Percentiles rank a stretch among this genome's conserved stretches.
phyloP scores from a whole-genome alignment of 805 yeast species.

The Jamesozyma piceae region DNA sequence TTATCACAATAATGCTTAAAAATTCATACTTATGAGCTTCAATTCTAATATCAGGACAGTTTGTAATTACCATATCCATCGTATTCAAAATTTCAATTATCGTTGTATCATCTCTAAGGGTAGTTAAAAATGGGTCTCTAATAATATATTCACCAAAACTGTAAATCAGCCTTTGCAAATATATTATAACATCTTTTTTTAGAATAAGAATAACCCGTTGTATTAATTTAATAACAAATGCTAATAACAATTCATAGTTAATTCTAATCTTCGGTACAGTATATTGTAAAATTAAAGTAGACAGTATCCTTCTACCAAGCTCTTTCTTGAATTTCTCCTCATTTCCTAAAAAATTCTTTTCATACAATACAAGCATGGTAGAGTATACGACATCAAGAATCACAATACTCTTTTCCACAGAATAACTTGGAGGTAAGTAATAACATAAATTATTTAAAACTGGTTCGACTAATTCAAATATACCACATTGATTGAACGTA shows the following conservation, averaged over 20 bases:
- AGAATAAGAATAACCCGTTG: constrained; percentile 1
- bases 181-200: constrained; percentile 7
- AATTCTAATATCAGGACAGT: constrained; percentile 16
- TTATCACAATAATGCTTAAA: constrained; percentile 14
- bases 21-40: constrained; percentile 21
- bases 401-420: constrained; percentile 9
- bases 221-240: constrained; percentile 7
- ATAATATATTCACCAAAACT: constrained; percentile 23
- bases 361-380: constrained; percentile 15
- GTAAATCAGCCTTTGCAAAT: constrained; percentile 21
- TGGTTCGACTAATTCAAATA: constrained; percentile 21
- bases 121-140: constrained; percentile 23
- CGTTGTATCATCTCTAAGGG: constrained; percentile 9
- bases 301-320: constrained; percentile 10
- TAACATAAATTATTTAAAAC: constrained; percentile 20
- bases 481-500: constrained; percentile 19
- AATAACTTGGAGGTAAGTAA: constrained; percentile 22
- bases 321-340: constrained; percentile 7
- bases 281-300: constrained; percentile 20
- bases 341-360: constrained; percentile 3
- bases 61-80: constrained; percentile 6
- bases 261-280: constrained; percentile 21
- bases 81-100: constrained; percentile 1
- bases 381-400: constrained; percentile 19
- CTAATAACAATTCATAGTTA: constrained; percentile 15